Evolutionary conservation across 1,139 yeast genomes (phyloP), one percentile per base, ranked within the genome.

Genomic region (Suhomyces wounanorum): DNA sequence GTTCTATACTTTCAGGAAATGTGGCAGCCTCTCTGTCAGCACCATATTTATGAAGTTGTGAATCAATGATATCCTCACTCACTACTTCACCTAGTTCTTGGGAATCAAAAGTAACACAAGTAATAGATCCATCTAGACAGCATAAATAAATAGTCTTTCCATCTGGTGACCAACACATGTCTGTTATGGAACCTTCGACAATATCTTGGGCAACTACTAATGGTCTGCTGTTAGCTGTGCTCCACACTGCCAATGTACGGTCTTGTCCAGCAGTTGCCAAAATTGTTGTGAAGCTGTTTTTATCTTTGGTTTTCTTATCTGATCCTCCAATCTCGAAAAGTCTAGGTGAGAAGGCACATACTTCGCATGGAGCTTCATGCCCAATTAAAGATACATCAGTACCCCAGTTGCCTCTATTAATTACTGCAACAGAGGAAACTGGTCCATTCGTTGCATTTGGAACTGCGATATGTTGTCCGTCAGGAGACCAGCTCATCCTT

Each of bases 371-470:
- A 1, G 96, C 91, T 59, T 92, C 97, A 64, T 94, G 99, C 1
- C 99, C 99, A 44, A 95, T 88, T 44, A 94, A 77, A 51, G 95
- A 86, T 45, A 92, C 79, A 55, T 89, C 96, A 10, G 91, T 79
- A 44, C 87, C 92, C 99, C 99, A 95, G 48, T 81, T 86, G 26
- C 98, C 99, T 69, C 99, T 78, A 58, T 88, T 87, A 28, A 94
- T 84, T 35, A 94, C 83, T 0, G 92, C 94, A 6, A 91, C 94
- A 0, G 97, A 85, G 0, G 96, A 84, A 0, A 94, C 95, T 0
- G 97, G 97, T 0, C 98, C 98, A 67, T 95, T 94, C 9, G 96
- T 90, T 1, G 99, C 97, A 68, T 94, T 95, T 0, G 99, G 96
- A 0, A 89, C 96, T 0, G 97, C 98, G 47, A 94, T 88, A 62